Conservation (phyloP, 2,329 filamentous ascomycete genomes). For the Botrytis medusae region DNA sequence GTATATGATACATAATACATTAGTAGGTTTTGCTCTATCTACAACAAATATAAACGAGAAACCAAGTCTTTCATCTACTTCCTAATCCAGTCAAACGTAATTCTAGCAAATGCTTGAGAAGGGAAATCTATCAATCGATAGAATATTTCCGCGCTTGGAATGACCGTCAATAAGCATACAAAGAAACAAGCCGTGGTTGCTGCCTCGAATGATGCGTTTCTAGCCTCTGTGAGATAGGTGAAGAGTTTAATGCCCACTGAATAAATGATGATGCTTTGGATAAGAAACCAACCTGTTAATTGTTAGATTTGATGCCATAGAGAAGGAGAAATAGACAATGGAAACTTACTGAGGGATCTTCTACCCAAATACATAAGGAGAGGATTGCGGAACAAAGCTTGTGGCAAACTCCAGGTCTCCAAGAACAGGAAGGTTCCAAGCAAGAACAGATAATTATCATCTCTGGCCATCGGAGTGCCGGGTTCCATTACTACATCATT, state of each 20-base stretch:
- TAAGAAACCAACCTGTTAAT: constrained; percentile 43
- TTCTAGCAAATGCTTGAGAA: constrained; percentile 22
- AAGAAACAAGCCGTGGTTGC: constrained; percentile 19
- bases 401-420: constrained; percentile 43
- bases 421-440: constrained; percentile 44
- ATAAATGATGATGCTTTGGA: constrained; percentile 45
- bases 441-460: constrained; percentile 47
- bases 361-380: constrained; percentile 44
- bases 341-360: constrained; percentile 46
- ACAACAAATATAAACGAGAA: neutral
- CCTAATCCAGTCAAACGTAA: constrained; percentile 22
- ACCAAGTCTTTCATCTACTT: neutral
- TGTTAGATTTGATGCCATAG: neutral
- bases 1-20: neutral
- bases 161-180: constrained; percentile 19
- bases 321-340: neutral
- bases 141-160: constrained; percentile 24
- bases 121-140: constrained; percentile 26
- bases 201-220: constrained; percentile 1
- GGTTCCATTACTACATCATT: constrained; percentile 40
- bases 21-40: neutral
- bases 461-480: constrained; percentile 42
- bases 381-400: constrained; percentile 41
- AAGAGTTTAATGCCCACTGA: constrained; percentile 44
- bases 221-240: constrained; percentile 8